phyloP scores from a whole-genome alignment of 441 rosid species.

The Hypseocharis bilobata region DNA sequence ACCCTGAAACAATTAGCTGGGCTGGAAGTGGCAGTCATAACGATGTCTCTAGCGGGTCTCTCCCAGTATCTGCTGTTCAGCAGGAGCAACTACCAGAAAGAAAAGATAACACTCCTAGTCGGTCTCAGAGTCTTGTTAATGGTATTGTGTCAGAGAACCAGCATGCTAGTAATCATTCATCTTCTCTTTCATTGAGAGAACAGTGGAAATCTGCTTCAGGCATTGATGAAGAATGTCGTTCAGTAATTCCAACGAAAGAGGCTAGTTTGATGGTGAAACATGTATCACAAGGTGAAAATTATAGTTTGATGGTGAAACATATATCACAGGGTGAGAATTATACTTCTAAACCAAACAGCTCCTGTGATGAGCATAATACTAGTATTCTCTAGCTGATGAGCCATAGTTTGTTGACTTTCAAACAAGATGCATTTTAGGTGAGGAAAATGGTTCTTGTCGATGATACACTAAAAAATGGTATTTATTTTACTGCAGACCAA shows the following conservation, averaged over 20 bases:
- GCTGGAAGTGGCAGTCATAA: conserved; percentile 36
- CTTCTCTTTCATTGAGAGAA: conserved; percentile 14
- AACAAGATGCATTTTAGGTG: conserved; percentile 22
- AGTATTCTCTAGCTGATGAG: conserved; percentile 14
- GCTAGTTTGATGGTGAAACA: conserved; percentile 21
- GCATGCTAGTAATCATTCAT: conserved; percentile 8
- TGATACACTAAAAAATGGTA: conserved; percentile 21
- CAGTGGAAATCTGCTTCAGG: conserved; percentile 20
- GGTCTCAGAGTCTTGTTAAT: conserved; percentile 33
- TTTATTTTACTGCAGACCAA: conserved; percentile 37
- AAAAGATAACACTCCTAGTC: conserved; percentile 31
- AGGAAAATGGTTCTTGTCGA: conserved; percentile 21
- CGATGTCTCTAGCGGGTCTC: conserved; percentile 33
- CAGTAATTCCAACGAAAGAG: conserved; percentile 15
- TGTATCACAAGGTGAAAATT: conserved; percentile 24
- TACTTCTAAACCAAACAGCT: conserved; percentile 6
- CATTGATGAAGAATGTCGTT: conserved; percentile 13
- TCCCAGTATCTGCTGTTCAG: conserved; percentile 28
- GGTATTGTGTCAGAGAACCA: conserved; percentile 24
- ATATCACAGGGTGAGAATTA: conserved; percentile 24
- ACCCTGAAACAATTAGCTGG: conserved; percentile 40
- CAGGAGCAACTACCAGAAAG: conserved; percentile 30
- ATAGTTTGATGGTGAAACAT: conserved; percentile 19
- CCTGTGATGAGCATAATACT: conserved; percentile 1
- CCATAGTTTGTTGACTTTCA: conserved; percentile 22